These are phyloP conservation scores for Xylaria sp. DNA, from an alignment of 2,329 filamentous ascomycete genomes.

Conservation along the genomic window DNA sequence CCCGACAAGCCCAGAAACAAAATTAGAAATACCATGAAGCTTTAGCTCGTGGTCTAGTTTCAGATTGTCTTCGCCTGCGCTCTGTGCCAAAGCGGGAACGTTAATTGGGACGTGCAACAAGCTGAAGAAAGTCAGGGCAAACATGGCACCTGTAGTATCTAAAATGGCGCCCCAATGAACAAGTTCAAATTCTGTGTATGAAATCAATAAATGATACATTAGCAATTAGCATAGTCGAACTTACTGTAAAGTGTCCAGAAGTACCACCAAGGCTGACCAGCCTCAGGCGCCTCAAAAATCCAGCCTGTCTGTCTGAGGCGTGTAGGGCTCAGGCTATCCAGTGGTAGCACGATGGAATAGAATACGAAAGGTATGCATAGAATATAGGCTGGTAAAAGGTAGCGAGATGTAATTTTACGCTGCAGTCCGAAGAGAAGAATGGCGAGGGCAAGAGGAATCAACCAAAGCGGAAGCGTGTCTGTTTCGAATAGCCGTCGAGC, in stretches of 20 bases:
- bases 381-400: conserved; percentile 87
- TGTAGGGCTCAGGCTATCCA: conserved; percentile 70
- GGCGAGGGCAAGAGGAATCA: conserved; percentile 77
- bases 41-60: conserved; percentile 90
- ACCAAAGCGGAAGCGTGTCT: conserved; percentile 83
- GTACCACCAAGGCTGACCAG: conserved; percentile 92
- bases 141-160: conserved; percentile 91
- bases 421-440: conserved; percentile 78
- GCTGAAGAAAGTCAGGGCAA: conserved; percentile 96
- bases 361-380: conserved; percentile 77
- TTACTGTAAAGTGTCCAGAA: conserved; percentile 95
- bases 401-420: conserved; percentile 77
- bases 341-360: conserved; percentile 74
- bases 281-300: conserved; percentile 88
- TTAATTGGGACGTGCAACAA: conserved; percentile 98
- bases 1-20: conserved; percentile 81
- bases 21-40: conserved; percentile 91
- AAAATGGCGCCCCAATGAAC: conserved; percentile 83
- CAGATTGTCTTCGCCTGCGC: conserved; percentile 89
- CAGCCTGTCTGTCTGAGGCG: conserved; percentile 76
- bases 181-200: conserved; percentile 70
- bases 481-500: conserved; percentile 73
- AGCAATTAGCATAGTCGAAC: conserved; percentile 38
- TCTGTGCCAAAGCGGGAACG: conserved; percentile 88
- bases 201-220: conserved; percentile 30